Evolutionary conservation across 306 rosid genomes (phyloP), one percentile per base, ranked within the genome.

Genomic region (Malus sylvestris): DNA sequence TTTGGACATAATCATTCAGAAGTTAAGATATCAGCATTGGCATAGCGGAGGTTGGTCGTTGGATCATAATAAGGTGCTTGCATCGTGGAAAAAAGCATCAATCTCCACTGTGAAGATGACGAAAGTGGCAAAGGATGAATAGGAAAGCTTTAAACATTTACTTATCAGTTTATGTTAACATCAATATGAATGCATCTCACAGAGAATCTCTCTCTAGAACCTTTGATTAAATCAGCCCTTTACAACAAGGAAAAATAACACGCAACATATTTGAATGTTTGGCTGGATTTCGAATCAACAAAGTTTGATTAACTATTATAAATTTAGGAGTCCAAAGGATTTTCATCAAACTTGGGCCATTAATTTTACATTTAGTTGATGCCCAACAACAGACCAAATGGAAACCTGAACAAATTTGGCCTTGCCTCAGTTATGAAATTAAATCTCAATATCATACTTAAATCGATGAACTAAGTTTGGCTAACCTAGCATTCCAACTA

Each of bases 31-130:
- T 25, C 27, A 25, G 27, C 27, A 25, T 25, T 25, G 27, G 27
- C 27, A 25, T 25, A 25, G 27, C 97, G 95, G 42, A 94, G 97
- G 74, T 80, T 86, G 69, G 96, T 92, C 84, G 88, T 86, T 6
- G 98, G 98, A 79, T 94, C 98, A 71, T 78, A 82, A 80, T 94
- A 92, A 42, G 95, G 96, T 75, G 97, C 97, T 97, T 94, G 95
- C 88, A 84, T 27, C 18, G 58, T 60, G 29, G 45, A 67, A 52
- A 71, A 44, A 75, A 30, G 60, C 8, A 10, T 61, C 10, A 78
- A 12, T 33, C 30, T 46, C 12, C 61, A 13, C 10, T 30, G 32
- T 19, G 22, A n/a, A 58, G 27, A 40, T 23, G 25, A 40, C 5
- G 15, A 40, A 40, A 35, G 20, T 8, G 3, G 32, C 6, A 19